Evolutionary conservation across 495 filamentous ascomycete species (phyloP).

Genomic region (Entonaema liquescens): DNA sequence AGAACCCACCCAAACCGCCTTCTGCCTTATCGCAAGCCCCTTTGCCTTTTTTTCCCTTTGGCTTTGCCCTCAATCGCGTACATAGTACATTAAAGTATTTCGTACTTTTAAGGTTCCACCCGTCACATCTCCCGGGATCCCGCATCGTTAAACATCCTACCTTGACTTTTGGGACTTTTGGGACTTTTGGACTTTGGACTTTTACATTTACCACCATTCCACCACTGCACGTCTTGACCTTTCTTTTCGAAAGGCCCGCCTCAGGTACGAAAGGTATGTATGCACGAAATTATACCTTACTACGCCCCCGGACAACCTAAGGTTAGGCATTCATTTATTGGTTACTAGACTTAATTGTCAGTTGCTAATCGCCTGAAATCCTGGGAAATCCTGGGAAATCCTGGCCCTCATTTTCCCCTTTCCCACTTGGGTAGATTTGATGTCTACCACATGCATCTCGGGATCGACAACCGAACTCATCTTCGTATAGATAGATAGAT

Average conservation of each 20-base stretch:
- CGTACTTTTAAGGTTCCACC: slow-evolving; percentile 29
- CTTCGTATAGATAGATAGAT: slow-evolving; percentile 22
- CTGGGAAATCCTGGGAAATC: not conserved
- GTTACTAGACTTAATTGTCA: not conserved
- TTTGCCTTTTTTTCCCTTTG: not conserved
- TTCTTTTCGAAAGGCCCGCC: slow-evolving; percentile 4
- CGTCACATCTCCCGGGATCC: slow-evolving; percentile 40
- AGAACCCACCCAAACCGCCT: not conserved
- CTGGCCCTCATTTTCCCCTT: slow-evolving; percentile 26
- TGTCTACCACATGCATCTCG: slow-evolving; percentile 22
- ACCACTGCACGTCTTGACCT: slow-evolving; percentile 10
- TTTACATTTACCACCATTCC: slow-evolving; percentile 11
- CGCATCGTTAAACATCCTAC: slow-evolving; percentile 24
- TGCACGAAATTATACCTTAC: slow-evolving; percentile 25
- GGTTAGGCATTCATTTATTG: slow-evolving; percentile 26
- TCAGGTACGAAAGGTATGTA: slow-evolving; percentile 33
- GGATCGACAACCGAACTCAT: slow-evolving; percentile 32
- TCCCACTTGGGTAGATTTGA: slow-evolving; percentile 10
- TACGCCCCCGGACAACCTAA: slow-evolving; percentile 1
- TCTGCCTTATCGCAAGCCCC: not conserved
- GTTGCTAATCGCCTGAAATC: not conserved
- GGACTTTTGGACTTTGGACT: slow-evolving; percentile 6
- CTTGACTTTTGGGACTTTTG: no score
- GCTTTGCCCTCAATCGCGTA: slow-evolving; percentile 5
- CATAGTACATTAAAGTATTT: slow-evolving; percentile 23